phyloP scores from a whole-genome alignment of 352 stramenopile genomes.

The Nothophytophthora sp. region DNA sequence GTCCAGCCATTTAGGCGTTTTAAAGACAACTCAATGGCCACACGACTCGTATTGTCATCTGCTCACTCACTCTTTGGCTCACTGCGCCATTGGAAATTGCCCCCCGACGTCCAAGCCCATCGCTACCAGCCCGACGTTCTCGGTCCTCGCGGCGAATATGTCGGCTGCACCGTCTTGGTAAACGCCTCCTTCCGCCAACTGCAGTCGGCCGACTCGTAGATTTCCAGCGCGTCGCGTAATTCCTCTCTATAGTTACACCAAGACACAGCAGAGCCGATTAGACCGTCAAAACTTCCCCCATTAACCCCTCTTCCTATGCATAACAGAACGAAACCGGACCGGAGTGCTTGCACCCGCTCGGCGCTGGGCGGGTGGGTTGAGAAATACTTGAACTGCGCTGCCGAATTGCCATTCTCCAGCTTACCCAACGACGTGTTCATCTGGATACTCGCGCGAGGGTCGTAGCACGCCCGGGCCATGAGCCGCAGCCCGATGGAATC shows the following conservation, averaged over 20 bases:
- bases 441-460: conserved; percentile 53
- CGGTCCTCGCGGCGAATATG: conserved; percentile 22
- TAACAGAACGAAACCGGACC: conserved; percentile 19
- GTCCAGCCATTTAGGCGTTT: too few species aligned
- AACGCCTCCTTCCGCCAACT: conserved; percentile 34
- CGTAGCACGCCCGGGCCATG: conserved; percentile 64
- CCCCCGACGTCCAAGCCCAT: neutral
- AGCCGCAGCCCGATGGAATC: conserved; percentile 55
- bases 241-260: conserved; percentile 24
- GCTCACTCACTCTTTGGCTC: too few species aligned
- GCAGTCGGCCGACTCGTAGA: conserved; percentile 50
- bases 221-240: conserved; percentile 38
- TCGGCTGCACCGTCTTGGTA: conserved; percentile 25
- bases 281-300: neutral
- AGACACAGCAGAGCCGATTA: neutral
- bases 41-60: too few species aligned
- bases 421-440: conserved; percentile 46
- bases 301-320: neutral
- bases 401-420: conserved; percentile 29
- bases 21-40: too few species aligned
- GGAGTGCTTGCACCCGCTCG: conserved; percentile 52
- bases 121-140: conserved; percentile 19
- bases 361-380: conserved; percentile 71
- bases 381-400: conserved; percentile 63
- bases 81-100: too few species aligned